Conservation (phyloP, 1,284 basidiomycete genomes). For the Sporisorium sorghi region DNA sequence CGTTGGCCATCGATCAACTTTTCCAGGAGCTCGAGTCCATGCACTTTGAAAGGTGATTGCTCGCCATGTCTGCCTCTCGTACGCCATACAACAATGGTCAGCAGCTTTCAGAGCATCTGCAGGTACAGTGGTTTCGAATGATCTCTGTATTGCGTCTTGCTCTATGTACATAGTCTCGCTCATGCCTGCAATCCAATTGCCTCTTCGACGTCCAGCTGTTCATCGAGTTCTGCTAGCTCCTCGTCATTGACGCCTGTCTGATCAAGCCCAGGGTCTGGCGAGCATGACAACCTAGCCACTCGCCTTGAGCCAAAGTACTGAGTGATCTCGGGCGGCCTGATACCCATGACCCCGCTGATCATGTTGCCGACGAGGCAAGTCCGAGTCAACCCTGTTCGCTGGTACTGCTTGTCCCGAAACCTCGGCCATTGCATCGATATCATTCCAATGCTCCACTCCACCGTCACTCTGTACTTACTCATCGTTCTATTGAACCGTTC, state of each 20-base stretch:
- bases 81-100: not conserved
- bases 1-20: no score
- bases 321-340: not conserved
- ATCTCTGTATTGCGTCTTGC: not conserved
- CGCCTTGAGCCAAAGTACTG: not conserved
- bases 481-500: no score
- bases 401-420: conserved; percentile 1
- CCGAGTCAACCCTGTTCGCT: not conserved
- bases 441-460: no score
- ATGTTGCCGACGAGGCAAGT: not conserved
- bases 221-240: not conserved
- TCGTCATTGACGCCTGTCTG: not conserved
- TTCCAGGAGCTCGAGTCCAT: no score
- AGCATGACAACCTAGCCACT: not conserved
- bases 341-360: not conserved
- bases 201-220: not conserved
- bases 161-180: not conserved
- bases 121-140: not conserved
- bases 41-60: no score
- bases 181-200: not conserved
- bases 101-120: not conserved
- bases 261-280: not conserved
- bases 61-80: no score
- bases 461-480: no score
- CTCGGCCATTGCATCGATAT: no score